Evolutionary conservation across 164 flowering plant species (phyloP).

Genomic region (Platanus orientalis): DNA sequence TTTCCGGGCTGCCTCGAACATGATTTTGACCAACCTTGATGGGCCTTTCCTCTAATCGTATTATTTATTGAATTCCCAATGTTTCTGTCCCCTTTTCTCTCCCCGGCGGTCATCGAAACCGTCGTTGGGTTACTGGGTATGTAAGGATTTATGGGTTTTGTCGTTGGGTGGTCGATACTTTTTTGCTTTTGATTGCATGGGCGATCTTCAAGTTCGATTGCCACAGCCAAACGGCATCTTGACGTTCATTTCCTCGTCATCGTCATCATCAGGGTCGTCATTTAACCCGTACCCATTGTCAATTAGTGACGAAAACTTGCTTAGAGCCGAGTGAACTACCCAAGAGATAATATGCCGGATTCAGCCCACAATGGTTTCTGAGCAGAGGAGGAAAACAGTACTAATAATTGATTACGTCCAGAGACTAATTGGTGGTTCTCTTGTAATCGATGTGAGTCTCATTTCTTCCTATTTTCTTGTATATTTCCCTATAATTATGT

Average conservation of each 20-base stretch:
- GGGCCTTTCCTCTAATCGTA: neutral
- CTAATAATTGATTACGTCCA: constrained; percentile 39
- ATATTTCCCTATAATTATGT: neutral
- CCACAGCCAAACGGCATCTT: constrained; percentile 23
- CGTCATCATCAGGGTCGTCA: constrained; percentile 11
- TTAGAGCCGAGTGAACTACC: constrained; percentile 27
- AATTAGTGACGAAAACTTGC: constrained; percentile 28
- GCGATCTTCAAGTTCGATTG: constrained; percentile 26
- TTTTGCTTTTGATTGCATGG: constrained; percentile 26
- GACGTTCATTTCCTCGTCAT: constrained; percentile 2
- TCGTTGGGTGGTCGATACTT: neutral
- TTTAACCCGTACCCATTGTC: constrained; percentile 18
- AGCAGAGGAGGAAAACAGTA: constrained; percentile 30
- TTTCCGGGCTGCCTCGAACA: too few relatives aligned
- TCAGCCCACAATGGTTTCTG: constrained; percentile 30
- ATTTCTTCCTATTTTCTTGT: neutral
- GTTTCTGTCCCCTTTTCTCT: neutral
- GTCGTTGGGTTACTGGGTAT: constrained; percentile 4
- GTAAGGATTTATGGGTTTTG: neutral
- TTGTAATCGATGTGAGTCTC: constrained; percentile 28
- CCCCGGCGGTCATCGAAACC: neutral
- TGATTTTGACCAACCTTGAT: neutral
- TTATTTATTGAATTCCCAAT: neutral
- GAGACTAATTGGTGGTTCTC: constrained; percentile 19
- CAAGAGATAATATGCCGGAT: constrained; percentile 22